A percentile compares a stretch with the other conserved stretches of the same genome.
These are phyloP conservation scores for Gryganskiella cystojenkinii DNA, from an alignment of 192 early-diverging fungal species.

Conservation along the genomic window DNA sequence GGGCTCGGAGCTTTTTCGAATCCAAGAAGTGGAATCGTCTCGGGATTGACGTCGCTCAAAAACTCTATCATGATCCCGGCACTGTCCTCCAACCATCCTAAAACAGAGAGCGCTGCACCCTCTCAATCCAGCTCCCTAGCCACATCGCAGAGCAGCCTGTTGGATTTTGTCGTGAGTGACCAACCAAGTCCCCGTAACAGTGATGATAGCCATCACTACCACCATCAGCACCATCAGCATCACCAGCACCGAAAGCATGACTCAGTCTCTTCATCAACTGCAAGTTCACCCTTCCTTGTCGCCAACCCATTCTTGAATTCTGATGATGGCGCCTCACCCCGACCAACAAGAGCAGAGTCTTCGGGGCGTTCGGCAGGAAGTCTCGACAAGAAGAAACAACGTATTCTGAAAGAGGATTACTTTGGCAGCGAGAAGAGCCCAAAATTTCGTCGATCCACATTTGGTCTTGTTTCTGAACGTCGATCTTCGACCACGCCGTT, in stretches of 20 bases:
- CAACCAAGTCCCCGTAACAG: neutral
- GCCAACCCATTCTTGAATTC: slow-evolving; percentile 8
- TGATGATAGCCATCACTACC: neutral
- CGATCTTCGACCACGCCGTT: neutral
- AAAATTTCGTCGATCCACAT: slow-evolving; percentile 3
- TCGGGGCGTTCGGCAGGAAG: too few relatives aligned
- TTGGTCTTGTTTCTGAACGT: neutral
- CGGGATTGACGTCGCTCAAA: slow-evolving; percentile 40
- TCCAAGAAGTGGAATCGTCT: slow-evolving; percentile 28
- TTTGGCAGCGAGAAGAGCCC: neutral
- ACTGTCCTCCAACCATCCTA: slow-evolving; percentile 1
- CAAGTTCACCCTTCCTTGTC: slow-evolving; percentile 17
- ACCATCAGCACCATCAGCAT: neutral
- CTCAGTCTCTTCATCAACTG: slow-evolving; percentile 2
- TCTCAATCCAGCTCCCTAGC: slow-evolving; percentile 3
- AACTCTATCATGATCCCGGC: slow-evolving; percentile 54
- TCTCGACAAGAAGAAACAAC: slow-evolving; percentile 2
- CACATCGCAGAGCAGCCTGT: slow-evolving; percentile 19
- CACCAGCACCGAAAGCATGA: neutral
- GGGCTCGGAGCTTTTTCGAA: slow-evolving; percentile 14
- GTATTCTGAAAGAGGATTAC: neutral
- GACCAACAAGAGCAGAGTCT: neutral
- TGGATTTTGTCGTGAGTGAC: slow-evolving; percentile 23
- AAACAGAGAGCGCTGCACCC: neutral
- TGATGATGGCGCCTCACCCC: neutral